Conservation (phyloP, 139 green algal genomes). For the Chlorella sorokiniana region DNA sequence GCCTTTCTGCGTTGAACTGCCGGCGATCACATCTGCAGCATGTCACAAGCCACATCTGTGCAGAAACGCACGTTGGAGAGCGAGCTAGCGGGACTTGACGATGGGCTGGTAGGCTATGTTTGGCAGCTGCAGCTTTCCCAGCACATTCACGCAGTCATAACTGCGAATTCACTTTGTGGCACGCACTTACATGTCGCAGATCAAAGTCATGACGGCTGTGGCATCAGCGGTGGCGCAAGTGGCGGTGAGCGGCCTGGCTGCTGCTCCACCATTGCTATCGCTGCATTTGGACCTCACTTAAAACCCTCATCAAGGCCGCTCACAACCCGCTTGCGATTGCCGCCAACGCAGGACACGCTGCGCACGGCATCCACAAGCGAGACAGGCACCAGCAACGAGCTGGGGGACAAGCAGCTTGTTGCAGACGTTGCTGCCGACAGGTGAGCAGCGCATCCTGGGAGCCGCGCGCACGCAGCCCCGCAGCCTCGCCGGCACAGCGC, state of each 20-base stretch:
- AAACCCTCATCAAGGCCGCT: too few relatives aligned
- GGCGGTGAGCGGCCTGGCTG: background rate
- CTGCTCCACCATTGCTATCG: background rate
- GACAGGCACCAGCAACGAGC: constrained; percentile 51
- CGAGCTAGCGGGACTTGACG: constrained; percentile 12
- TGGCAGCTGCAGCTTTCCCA: background rate
- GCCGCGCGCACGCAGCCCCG: background rate
- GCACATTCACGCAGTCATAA: background rate
- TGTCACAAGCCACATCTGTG: background rate
- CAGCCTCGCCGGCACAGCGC: background rate
- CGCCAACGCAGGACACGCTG: background rate
- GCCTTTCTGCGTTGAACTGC: too few relatives aligned
- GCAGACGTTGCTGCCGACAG: constrained; percentile 75
- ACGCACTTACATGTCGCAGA: background rate
- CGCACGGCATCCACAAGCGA: constrained; percentile 17
- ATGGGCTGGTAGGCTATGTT: constrained; percentile 5
- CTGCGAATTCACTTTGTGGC: background rate
- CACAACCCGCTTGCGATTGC: too few relatives aligned
- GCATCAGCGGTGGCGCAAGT: constrained; percentile 4
- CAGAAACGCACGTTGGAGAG: background rate
- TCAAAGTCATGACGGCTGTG: constrained; percentile 22
- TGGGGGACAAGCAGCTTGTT: constrained; percentile 73
- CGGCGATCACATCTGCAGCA: background rate
- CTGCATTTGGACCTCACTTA: too few relatives aligned
- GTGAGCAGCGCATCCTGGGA: background rate